These are phyloP conservation scores for Tagetes patula DNA, from an alignment of 129 eudicot genomes.

Conservation along the genomic window DNA sequence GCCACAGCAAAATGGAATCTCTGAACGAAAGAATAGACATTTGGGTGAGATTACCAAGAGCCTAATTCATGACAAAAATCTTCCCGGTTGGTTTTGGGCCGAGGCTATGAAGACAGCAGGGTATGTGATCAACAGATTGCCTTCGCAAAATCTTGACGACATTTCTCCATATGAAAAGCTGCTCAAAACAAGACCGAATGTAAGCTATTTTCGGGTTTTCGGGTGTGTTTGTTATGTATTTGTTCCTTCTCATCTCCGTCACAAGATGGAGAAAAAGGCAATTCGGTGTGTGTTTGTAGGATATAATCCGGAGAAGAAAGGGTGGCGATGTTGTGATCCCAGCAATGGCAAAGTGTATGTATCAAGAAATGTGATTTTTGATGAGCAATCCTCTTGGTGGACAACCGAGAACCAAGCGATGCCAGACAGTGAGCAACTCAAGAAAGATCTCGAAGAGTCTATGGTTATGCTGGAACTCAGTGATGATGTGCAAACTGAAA, in stretches of 20 bases:
- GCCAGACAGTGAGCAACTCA: neutral
- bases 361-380: constrained; percentile 2
- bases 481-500: neutral
- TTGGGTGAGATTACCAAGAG: neutral
- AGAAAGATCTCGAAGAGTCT: neutral
- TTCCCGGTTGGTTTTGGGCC: neutral
- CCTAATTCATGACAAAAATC: neutral
- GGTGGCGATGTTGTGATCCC: neutral
- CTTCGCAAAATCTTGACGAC: neutral
- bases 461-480: neutral
- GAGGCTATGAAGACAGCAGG: neutral
- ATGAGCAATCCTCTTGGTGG: constrained; percentile 24
- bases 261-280: too few species aligned
- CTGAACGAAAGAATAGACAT: neutral
- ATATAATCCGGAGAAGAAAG: neutral
- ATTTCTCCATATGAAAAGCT: neutral
- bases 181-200: too few species aligned
- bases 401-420: neutral
- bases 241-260: too few species aligned
- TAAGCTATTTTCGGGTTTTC: too few species aligned
- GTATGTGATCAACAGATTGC: too few species aligned
- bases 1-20: constrained; percentile 3
- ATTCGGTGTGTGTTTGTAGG: too few species aligned
- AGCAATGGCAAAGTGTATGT: neutral
- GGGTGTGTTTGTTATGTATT: too few species aligned